Conservation (phyloP, 1,139 yeast species). For the Kodamaea plutei region DNA sequence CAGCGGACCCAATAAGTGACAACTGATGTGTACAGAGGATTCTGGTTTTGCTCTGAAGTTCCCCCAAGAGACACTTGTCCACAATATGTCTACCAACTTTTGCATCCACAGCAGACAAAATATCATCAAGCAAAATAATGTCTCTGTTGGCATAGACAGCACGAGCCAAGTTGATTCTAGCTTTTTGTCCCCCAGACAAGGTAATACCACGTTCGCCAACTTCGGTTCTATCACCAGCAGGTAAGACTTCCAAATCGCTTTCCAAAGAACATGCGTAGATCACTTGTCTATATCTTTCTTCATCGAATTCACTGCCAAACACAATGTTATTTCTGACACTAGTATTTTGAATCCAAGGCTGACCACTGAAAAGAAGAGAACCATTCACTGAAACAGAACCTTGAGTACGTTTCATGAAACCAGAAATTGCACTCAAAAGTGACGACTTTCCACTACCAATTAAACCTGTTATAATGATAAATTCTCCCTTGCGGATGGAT, state of each 20-base stretch:
- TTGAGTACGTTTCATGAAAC: conserved; percentile 48
- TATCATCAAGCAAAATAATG: conserved; percentile 76
- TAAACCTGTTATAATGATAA: conserved; percentile 62
- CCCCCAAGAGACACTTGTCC: conserved; percentile 62
- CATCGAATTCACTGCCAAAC: conserved; percentile 62
- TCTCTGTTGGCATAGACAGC: conserved; percentile 70
- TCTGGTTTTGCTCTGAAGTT: conserved; percentile 59
- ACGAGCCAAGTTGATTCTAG: conserved; percentile 78
- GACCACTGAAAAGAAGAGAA: conserved; percentile 39
- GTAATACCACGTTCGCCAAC: conserved; percentile 93
- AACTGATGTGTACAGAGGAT: conserved; percentile 83
- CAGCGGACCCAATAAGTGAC: conserved; percentile 64
- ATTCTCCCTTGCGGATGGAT: conserved; percentile 49
- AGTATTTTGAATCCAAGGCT: conserved; percentile 84
- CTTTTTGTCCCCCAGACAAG: conserved; percentile 91
- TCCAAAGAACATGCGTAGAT: conserved; percentile 62
- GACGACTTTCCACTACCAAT: conserved; percentile 74
- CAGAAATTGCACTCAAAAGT: conserved; percentile 56
- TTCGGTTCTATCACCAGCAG: conserved; percentile 83
- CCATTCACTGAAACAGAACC: conserved; percentile 51
- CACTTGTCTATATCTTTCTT: conserved; percentile 50
- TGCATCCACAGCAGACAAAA: conserved; percentile 81
- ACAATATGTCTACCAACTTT: conserved; percentile 79
- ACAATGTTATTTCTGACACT: conserved; percentile 71
- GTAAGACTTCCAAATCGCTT: conserved; percentile 64